Evolutionary conservation across 1,284 basidiomycete genomes (phyloP).

Genomic region (Porogramme epimiltina): DNA sequence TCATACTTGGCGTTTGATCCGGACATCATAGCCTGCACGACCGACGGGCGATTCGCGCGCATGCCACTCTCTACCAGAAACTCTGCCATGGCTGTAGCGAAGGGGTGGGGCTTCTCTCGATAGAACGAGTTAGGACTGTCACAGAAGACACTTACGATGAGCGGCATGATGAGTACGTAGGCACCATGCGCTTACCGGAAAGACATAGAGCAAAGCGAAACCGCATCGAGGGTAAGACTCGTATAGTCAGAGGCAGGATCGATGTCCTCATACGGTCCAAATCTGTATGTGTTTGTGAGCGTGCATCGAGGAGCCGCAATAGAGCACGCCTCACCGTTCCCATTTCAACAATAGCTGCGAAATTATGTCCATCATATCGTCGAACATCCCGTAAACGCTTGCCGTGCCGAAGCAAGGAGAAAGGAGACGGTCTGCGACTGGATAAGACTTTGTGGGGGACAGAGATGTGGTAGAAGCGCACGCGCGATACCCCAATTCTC

Average conservation of each 20-base stretch:
- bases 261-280: constrained; percentile 43
- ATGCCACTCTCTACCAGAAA: constrained; percentile 40
- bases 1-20: constrained; percentile 40
- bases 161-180: not conserved
- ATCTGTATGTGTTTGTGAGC: constrained; percentile 27
- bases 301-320: not conserved
- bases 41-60: constrained; percentile 36
- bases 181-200: constrained; percentile 32
- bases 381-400: constrained; percentile 47
- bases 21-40: constrained; percentile 39
- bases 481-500: constrained; percentile 50
- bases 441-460: no score
- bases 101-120: constrained; percentile 36
- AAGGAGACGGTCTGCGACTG: constrained; percentile 44
- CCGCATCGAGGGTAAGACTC: constrained; percentile 47
- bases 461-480: no score
- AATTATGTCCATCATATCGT: constrained; percentile 49
- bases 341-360: constrained; percentile 50
- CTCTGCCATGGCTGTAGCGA: constrained; percentile 43
- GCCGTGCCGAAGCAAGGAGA: constrained; percentile 53
- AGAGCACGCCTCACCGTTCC: constrained; percentile 36
- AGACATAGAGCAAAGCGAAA: constrained; percentile 46
- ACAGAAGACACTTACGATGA: not conserved
- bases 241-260: constrained; percentile 49
- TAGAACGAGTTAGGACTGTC: constrained; percentile 30